Conservation (phyloP, 768 basidiomycete species). For the Boletus eberwhitei region DNA sequence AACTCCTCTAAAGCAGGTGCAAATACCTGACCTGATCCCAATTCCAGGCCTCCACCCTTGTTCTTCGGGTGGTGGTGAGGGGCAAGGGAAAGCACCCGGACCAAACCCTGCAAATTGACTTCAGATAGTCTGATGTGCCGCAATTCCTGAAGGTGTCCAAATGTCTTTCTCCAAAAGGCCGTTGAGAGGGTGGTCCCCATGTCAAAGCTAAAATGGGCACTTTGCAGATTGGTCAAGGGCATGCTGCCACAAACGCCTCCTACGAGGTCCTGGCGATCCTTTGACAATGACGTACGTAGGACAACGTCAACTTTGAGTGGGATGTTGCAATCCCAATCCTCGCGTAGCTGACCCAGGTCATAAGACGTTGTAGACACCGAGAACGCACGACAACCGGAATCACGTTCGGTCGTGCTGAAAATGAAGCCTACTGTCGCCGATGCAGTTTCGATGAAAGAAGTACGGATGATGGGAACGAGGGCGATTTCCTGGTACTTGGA, state of each 20-base stretch:
- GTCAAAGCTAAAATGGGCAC: conserved; percentile 12
- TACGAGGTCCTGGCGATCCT: conserved; percentile 13
- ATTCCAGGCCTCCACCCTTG: not conserved
- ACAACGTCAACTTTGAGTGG: conserved; percentile 17
- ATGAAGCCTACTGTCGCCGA: conserved; percentile 13
- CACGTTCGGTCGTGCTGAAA: conserved; percentile 14
- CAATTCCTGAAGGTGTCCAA: conserved; percentile 16
- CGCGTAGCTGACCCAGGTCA: conserved; percentile 3
- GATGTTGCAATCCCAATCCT: conserved; percentile 21
- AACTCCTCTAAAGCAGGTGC: conserved; percentile 15
- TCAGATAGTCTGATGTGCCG: conserved; percentile 7
- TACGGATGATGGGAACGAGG: conserved; percentile 10
- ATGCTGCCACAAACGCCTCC: conserved; percentile 11
- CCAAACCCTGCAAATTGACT: conserved; percentile 8
- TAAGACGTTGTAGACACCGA: conserved; percentile 3
- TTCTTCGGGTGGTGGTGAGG: not conserved
- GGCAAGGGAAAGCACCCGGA: conserved; percentile 1
- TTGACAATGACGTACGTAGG: conserved; percentile 1
- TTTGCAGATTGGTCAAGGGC: conserved; percentile 9
- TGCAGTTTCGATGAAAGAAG: conserved; percentile 6
- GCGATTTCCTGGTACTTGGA: not conserved
- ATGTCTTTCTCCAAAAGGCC: conserved; percentile 16
- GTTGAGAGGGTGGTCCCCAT: conserved; percentile 2
- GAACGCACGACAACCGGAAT: conserved; percentile 7
- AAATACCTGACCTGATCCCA: conserved; percentile 8